Conservation (phyloP, 768 basidiomycete genomes). For the Termitomyces sp. region DNA sequence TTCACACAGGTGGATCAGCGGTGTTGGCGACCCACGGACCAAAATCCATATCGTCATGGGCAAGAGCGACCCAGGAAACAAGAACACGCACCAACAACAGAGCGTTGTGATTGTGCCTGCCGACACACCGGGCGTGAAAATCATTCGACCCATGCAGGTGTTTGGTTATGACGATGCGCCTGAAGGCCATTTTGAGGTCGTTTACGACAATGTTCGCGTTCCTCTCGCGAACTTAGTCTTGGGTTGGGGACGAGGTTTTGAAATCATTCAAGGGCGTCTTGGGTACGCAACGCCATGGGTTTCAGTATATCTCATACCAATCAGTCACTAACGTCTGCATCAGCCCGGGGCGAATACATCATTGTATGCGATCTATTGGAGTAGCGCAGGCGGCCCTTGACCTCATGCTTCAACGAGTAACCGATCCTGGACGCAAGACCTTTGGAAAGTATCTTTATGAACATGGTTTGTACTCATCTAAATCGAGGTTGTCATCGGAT, state of each 20-base stretch:
- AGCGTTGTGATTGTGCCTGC: constrained; percentile 94
- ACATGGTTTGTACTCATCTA: constrained; percentile 56
- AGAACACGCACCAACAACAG: constrained; percentile 75
- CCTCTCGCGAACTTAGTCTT: constrained; percentile 77
- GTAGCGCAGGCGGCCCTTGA: constrained; percentile 81
- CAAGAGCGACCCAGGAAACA: constrained; percentile 84
- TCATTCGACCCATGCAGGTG: constrained; percentile 90
- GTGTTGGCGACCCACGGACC: constrained; percentile 90
- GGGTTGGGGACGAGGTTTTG: constrained; percentile 95
- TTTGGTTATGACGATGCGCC: constrained; percentile 95
- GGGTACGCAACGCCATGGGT: constrained; percentile 45
- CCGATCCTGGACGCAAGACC: constrained; percentile 87
- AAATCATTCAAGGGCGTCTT: constrained; percentile 95
- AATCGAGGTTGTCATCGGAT: neutral
- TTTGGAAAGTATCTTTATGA: constrained; percentile 91
- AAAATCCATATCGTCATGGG: constrained; percentile 92
- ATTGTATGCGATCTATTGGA: constrained; percentile 97
- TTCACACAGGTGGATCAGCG: constrained; percentile 84
- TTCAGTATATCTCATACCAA: neutral
- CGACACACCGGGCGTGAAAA: constrained; percentile 76
- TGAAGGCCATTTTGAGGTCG: constrained; percentile 93
- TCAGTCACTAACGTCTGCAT: neutral
- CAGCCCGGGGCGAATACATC: constrained; percentile 93
- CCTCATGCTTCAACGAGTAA: constrained; percentile 83
- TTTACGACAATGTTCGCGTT: constrained; percentile 91